A percentile compares a stretch with the other conserved stretches of the same genome.
These are phyloP conservation scores for Leishmania mexicana DNA, from an alignment of 208 protist genomes.

Conservation along the genomic window DNA sequence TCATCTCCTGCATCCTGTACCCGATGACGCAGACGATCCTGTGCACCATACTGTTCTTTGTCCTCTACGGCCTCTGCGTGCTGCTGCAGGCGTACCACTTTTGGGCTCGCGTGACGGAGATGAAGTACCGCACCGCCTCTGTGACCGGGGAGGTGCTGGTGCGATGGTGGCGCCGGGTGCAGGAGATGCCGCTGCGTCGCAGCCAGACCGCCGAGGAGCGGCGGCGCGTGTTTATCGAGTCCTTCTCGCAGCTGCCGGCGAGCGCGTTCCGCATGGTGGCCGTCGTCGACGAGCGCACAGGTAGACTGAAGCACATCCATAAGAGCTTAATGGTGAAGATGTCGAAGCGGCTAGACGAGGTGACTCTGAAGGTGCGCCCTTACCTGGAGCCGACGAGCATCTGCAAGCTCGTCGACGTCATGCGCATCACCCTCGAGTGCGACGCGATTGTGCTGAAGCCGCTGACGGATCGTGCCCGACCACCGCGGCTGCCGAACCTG, in stretches of 20 bases:
- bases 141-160: conserved; percentile 65
- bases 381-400: conserved; percentile 77
- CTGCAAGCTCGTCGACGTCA: conserved; percentile 85
- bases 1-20: conserved; percentile 62
- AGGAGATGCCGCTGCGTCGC: conserved; percentile 38
- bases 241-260: conserved; percentile 61
- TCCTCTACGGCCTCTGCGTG: conserved; percentile 65
- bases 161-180: conserved; percentile 64
- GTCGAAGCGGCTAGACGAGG: conserved; percentile 70
- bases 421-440: conserved; percentile 70
- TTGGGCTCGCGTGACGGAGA: conserved; percentile 80
- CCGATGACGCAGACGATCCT: conserved; percentile 50
- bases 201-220: conserved; percentile 66
- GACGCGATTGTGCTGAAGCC: conserved; percentile 80
- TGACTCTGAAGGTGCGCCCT: conserved; percentile 49
- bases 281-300: conserved; percentile 63
- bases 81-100: conserved; percentile 72
- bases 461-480: conserved; percentile 59
- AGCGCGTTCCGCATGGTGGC: conserved; percentile 82
- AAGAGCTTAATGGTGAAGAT: conserved; percentile 77
- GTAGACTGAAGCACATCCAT: conserved; percentile 73
- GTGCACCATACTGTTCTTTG: conserved; percentile 63
- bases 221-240: conserved; percentile 61
- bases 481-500: conserved; percentile 78
- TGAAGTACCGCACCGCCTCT: conserved; percentile 59